A percentile compares a stretch with the other conserved stretches of the same genome.
Evolutionary conservation across 768 basidiomycete genomes (phyloP).

Genomic region (Agrocybe chaxingu): DNA sequence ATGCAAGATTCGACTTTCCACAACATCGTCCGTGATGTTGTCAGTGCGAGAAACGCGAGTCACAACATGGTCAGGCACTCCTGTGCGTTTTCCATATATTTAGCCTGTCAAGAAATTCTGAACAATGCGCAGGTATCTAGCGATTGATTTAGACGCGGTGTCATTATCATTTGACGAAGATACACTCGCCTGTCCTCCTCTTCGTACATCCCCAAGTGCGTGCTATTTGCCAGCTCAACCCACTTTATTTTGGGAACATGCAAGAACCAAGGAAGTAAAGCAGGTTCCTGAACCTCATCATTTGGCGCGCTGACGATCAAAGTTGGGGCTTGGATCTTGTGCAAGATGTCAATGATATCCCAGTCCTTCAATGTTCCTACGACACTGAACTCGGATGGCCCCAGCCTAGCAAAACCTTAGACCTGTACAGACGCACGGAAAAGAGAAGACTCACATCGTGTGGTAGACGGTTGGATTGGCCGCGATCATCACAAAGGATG

Average conservation of each 20-base stretch:
- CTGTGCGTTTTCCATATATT: too few relatives aligned
- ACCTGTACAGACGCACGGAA: not conserved
- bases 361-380: constrained; percentile 17
- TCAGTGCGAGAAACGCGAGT: too few relatives aligned
- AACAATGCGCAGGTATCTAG: too few relatives aligned
- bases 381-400: constrained; percentile 31
- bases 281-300: constrained; percentile 19
- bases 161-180: too few relatives aligned
- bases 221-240: constrained; percentile 15
- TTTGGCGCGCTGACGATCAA: constrained; percentile 19
- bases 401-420: constrained; percentile 23
- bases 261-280: constrained; percentile 13
- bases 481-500: constrained; percentile 20
- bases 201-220: constrained; percentile 14
- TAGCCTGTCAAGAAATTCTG: too few relatives aligned
- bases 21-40: too few relatives aligned
- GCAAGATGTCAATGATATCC: constrained; percentile 18
- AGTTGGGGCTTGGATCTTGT: constrained; percentile 17
- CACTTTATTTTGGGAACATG: constrained; percentile 16
- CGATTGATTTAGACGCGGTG: too few relatives aligned
- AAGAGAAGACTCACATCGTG: constrained; percentile 25
- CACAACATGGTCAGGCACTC: too few relatives aligned
- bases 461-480: constrained; percentile 29
- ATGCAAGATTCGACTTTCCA: too few relatives aligned
- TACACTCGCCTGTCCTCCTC: constrained; percentile 12